Evolutionary conservation across 2,329 filamentous ascomycete genomes (phyloP), one percentile per base, ranked within the genome.

Genomic region (Verticillium alfalfae): DNA sequence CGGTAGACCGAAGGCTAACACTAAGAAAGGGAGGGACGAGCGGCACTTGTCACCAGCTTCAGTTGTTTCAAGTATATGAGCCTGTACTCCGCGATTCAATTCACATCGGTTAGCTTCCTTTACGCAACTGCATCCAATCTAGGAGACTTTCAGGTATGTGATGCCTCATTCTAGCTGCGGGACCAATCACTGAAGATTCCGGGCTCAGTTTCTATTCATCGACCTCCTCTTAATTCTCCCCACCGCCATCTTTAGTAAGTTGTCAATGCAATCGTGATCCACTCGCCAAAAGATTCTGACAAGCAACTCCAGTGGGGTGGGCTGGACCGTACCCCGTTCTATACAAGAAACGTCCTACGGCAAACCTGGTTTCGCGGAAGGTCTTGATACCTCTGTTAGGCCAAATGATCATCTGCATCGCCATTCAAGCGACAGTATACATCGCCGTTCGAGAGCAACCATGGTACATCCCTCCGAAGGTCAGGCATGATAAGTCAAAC

Each of bases 1-100:
- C 39, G 6, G 3, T 41, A 15, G 13, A 41, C 12, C 39, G 16
- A 34, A 18, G 8, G 56, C 56, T 59, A 66, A 68, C 60, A 68
- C 55, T 34, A 36, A 22, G n/a, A 39, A 75, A 88, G 93, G 67
- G 95, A 99, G 79, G 95, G 95, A 22, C 88, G 96, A 65, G 94
- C 94, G 22, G 92, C 96, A 38, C 83, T 99, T 38, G 93, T 98
- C n/a, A 99, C 95, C 13, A 97, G 93, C 75, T 99, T 99, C 79
- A 96, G 92, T 78, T 99, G 95, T 79, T 99, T 99, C 84, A 99
- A 98, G 79, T 99, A 96, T 77, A 99, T 99, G 96, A 96, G 91
- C 69, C 78, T 99, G 66, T 99, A 99, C 79, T 98, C 93, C 2
- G 94, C 95, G n/a, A 99, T 99, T 67, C 95, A 99, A 75, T 99